Conservation (phyloP, 495 filamentous ascomycete species). For the Podospora bellae-mahoneyi region DNA sequence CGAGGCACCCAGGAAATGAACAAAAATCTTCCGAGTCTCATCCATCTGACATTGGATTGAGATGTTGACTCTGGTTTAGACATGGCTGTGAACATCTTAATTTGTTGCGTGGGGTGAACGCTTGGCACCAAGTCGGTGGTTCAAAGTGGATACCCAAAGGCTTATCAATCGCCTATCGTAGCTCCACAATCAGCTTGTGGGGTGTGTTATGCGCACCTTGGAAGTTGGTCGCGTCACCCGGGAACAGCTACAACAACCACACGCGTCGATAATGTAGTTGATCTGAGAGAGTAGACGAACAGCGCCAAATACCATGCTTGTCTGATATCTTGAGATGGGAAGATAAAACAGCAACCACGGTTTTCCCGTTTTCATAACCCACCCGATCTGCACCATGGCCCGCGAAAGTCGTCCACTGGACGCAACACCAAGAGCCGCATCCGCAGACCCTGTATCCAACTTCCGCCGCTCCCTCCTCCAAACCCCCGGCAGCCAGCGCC, state of each 20-base stretch:
- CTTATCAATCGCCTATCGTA: background rate
- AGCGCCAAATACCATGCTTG: background rate
- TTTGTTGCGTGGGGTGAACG: background rate
- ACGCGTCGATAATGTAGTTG: background rate
- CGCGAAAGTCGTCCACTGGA: constrained; percentile 27
- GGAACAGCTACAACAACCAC: background rate
- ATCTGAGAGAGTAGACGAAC: background rate
- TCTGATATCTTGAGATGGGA: background rate
- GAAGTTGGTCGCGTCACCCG: background rate
- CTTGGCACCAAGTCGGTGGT: background rate
- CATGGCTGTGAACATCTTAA: background rate
- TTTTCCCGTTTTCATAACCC: no score
- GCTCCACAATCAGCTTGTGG: background rate
- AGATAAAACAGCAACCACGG: background rate
- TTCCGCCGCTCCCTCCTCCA: constrained; percentile 27
- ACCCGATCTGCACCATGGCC: constrained; percentile 16
- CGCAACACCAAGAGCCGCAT: constrained; percentile 36
- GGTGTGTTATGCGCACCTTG: background rate
- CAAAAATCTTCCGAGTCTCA: background rate
- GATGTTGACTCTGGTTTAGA: background rate
- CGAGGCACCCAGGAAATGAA: no score
- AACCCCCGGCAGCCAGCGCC: constrained; percentile 29
- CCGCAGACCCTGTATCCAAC: constrained; percentile 29
- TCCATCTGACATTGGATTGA: background rate
- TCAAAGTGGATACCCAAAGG: background rate